Evolutionary conservation across 2,329 filamentous ascomycete genomes (phyloP), one percentile per base, ranked within the genome.

Genomic region (Meredithiella fracta): DNA sequence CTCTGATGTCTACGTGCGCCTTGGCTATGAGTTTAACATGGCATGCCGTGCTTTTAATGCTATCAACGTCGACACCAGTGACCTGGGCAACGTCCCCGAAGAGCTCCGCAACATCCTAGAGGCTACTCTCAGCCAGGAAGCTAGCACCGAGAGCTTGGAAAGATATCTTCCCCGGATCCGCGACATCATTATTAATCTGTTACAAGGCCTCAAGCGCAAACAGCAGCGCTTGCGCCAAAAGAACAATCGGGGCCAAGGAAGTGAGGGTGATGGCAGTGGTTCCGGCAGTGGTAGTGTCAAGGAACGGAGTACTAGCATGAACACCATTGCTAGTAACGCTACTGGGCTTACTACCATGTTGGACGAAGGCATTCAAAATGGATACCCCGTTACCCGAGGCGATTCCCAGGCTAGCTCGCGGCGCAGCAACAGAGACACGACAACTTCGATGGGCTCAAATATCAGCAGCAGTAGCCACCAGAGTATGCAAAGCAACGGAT

Each of bases 11-110:
- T 98, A 98, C 67, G 92, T 98, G 59, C 85, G 92, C 59, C 73
- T 98, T 60, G 92, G 92, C 50, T 98, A 98, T 70, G 92, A 98
- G 70, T 98, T 98, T 76, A 98, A 98, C 70, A 92, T 98, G 73
- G 92, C 92, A 26, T 97, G 91, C 68, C 85, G 92, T 56, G 91
- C 92, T 60, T 98, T 98, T 70, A 88, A 87, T 64, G 88, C 90
- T 58, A 98, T 98, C 65, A 92, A 94, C 60, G 92, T 98, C 60
- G 92, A 98, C 64, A 96, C 90, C 1, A 80, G 82, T 25, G 92
- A 98, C 67, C 76, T 98, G 11, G 92, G 92, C 57, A 95, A 95
- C 62, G 92, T 98, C 1, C 92, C 92, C 4, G 92, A 98, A 67
- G 74, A 90, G 58, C 72, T 98, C 60, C 82, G 92, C 63, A 82